Evolutionary conservation across 768 basidiomycete species (phyloP).

Genomic region (Suillus hirtellus): DNA sequence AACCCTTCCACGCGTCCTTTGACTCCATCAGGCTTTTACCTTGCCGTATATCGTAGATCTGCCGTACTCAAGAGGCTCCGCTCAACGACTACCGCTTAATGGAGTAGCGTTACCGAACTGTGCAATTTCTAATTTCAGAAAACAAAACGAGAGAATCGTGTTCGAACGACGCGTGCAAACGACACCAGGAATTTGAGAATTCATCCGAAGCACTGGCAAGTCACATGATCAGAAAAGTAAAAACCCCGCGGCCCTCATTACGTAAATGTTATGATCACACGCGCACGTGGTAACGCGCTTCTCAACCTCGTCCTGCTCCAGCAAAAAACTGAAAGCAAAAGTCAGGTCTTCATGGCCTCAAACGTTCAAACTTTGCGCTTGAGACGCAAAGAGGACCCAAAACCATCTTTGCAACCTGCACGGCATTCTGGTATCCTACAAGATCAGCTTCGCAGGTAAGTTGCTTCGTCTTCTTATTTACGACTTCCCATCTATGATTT

Average conservation of each 20-base stretch:
- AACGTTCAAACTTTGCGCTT: constrained; percentile 52
- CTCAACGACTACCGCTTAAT: constrained; percentile 1
- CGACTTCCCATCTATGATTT: constrained; percentile 13
- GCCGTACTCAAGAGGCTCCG: neutral
- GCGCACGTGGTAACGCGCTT: neutral
- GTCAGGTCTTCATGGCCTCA: constrained; percentile 39
- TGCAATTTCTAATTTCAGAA: constrained; percentile 2
- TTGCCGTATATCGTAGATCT: constrained; percentile 1
- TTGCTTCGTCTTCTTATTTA: constrained; percentile 6
- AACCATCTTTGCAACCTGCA: constrained; percentile 27
- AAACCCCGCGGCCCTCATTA: neutral
- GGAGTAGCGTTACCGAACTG: neutral
- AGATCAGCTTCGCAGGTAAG: constrained; percentile 74
- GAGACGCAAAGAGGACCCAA: constrained; percentile 41
- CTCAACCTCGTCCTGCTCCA: neutral
- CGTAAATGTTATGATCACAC: neutral
- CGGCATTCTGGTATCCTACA: constrained; percentile 73
- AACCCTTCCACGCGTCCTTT: neutral
- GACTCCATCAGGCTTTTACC: neutral
- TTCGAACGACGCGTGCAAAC: neutral
- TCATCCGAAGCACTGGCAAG: neutral
- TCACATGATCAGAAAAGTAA: neutral
- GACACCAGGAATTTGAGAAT: neutral
- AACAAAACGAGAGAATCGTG: constrained; percentile 1
- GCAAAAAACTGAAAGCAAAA: neutral